Base-by-base conservation (phyloP, 1,284 basidiomycete species). In the Heliocybe sulcata region DNA sequence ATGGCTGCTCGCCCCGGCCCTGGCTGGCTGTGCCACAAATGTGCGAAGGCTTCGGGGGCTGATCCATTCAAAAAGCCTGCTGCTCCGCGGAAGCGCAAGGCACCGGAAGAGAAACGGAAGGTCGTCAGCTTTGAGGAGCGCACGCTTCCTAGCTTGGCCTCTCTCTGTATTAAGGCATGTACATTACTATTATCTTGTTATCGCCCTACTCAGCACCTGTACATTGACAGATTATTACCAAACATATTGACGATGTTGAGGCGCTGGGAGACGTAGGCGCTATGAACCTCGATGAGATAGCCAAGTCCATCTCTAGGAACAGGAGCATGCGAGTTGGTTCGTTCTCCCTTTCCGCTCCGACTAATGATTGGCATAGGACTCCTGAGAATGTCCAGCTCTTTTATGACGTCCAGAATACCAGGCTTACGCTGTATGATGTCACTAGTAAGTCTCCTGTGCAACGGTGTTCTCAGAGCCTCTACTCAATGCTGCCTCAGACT, bases 241-340 rank as follows among this genome's bases (percentile, higher is more conserved):
- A 83, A 51, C 83, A 93, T 65, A 97, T 98, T 55, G 83, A 95
- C 57, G 87, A 95, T 59, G 87, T 98, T 14, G 94, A 98, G 59
- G 87, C 90, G 0, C 75, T 98, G 3, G 94, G 94, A 0, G 86
- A 94, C 62, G 90, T 98, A 54, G 92, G 93, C 0, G 64, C 78
- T 1, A 69, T 88, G 66, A 95, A 92, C 64, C 76, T 92, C 73
- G 85, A 93, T 59, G 83, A 85, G 50, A 88, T 96, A 47, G 83
- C 89, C 23, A 89, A 89, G 68, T 88, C 93, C 19, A 79, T 99
- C 35, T 88, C 89, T 38, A 92, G 91, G 69, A 93, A 90, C 63
- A 80, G 96, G 33, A 82, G 87, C 58, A 74, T 99, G 87, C 94
- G 65, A 65, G 89, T 35, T 47, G 26, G 38, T 27, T 22, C 35